These are phyloP conservation scores for Uromyces viciae-fabae DNA, from an alignment of 1,284 basidiomycete genomes.

Conservation along the genomic window DNA sequence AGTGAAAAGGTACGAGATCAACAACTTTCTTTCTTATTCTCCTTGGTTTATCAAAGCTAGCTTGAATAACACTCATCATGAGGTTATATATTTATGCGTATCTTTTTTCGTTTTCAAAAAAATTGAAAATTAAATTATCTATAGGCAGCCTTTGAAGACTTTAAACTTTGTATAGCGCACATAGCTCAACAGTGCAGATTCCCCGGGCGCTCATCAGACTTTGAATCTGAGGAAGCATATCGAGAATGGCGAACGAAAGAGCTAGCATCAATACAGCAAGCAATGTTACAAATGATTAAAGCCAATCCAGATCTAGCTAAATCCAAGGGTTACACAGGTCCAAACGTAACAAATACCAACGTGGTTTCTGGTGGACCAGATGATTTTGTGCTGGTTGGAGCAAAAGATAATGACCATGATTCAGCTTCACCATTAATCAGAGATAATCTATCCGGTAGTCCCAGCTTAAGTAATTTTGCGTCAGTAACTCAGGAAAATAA, in stretches of 20 bases:
- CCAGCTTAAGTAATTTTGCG: neutral
- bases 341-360: neutral
- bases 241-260: constrained; percentile 79
- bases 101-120: neutral
- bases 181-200: constrained; percentile 78
- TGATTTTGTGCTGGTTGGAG: constrained; percentile 38
- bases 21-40: constrained; percentile 21
- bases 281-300: constrained; percentile 82
- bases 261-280: constrained; percentile 75
- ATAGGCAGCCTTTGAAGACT: constrained; percentile 40
- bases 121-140: neutral
- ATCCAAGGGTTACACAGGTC: constrained; percentile 34
- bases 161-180: constrained; percentile 81
- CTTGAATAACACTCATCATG: constrained; percentile 46
- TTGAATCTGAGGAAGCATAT: constrained; percentile 74
- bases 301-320: constrained; percentile 81
- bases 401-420: neutral
- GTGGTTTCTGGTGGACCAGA: constrained; percentile 1
- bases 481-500: neutral
- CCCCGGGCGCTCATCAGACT: constrained; percentile 81
- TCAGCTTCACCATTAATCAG: constrained; percentile 1
- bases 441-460: constrained; percentile 13
- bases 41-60: neutral
- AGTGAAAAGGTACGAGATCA: constrained; percentile 67
- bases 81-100: constrained; percentile 62